phyloP scores from a whole-genome alignment of 345 rosid genomes.

The Rhodamnia rubescens region DNA sequence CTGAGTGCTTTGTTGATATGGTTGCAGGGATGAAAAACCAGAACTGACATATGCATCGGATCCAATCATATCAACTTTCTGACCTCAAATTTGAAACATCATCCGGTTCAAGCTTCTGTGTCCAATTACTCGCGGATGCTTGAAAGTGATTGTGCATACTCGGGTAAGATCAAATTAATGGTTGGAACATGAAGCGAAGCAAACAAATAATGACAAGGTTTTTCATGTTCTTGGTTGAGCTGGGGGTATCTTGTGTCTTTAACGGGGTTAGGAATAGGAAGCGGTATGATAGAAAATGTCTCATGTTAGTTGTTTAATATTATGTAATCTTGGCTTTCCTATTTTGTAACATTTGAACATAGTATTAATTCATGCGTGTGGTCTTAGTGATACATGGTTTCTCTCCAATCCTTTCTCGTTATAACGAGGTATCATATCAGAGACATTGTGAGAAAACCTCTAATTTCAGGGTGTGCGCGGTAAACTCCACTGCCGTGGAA shows the following conservation, averaged over 20 bases:
- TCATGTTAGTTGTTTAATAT: neutral
- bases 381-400: neutral
- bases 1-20: neutral
- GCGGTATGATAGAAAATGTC: neutral
- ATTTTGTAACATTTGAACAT: neutral
- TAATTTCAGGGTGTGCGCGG: neutral
- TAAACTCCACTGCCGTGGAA: neutral
- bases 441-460: neutral
- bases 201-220: neutral
- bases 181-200: neutral
- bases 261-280: neutral
- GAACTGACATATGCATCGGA: neutral
- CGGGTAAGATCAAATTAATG: neutral
- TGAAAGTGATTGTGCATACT: neutral
- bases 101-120: neutral
- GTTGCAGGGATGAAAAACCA: neutral
- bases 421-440: neutral
- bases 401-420: neutral
- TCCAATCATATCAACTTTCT: neutral
- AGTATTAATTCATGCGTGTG: neutral
- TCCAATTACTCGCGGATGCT: neutral
- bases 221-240: neutral
- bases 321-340: neutral
- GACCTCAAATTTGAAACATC: neutral
- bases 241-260: neutral